Evolutionary conservation across 345 rosid species (phyloP).

Genomic region (Hibiscus trionum): DNA sequence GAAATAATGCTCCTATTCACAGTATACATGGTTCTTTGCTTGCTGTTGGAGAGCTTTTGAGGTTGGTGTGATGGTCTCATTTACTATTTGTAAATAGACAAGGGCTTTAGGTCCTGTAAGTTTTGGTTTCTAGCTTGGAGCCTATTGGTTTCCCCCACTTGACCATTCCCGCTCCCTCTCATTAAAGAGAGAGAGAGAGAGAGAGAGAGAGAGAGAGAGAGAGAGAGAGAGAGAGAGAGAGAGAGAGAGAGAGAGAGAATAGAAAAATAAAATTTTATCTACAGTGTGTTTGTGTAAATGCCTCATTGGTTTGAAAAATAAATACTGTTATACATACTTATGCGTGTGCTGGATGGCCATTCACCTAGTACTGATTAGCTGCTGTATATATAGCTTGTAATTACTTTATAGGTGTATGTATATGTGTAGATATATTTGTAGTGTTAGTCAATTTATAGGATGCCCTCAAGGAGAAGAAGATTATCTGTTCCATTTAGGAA

Average conservation of each 20-base stretch:
- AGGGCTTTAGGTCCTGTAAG: constrained; percentile 4
- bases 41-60: constrained; percentile 96
- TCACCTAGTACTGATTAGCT: no score
- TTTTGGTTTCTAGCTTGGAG: constrained; percentile 11
- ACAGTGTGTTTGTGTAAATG: background rate
- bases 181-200: background rate
- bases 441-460: background rate
- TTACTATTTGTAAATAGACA: background rate
- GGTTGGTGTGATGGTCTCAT: constrained; percentile 34
- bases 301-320: background rate
- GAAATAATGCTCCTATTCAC: constrained; percentile 85
- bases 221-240: background rate
- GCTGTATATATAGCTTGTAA: background rate
- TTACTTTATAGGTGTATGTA: background rate
- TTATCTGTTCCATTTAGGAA: background rate
- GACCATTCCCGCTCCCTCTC: background rate
- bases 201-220: background rate
- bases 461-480: background rate
- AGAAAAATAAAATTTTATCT: background rate
- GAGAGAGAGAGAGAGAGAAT: background rate
- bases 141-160: background rate
- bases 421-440: background rate
- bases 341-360: background rate
- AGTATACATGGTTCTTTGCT: constrained; percentile 98
- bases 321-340: background rate